phyloP scores from a whole-genome alignment of 495 filamentous ascomycete species.

The Podospora anserina region DNA sequence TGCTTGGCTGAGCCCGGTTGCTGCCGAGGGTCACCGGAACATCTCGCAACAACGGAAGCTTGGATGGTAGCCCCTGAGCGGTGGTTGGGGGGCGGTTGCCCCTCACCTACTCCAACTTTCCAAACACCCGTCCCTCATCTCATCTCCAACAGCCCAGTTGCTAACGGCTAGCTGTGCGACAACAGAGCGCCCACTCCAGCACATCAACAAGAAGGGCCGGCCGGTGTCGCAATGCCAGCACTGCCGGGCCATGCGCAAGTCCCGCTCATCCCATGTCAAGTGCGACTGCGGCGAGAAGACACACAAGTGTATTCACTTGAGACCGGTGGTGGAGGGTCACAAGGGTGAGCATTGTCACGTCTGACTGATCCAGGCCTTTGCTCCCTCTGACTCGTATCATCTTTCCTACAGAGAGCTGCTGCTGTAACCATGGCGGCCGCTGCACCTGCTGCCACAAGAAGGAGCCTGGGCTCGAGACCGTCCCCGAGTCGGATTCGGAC shows the following conservation, averaged over 20 bases:
- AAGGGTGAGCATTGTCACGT: conserved; percentile 49
- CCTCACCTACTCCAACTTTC: conserved; percentile 16
- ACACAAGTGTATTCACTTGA: conserved; percentile 65
- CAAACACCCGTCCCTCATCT: conserved; percentile 15
- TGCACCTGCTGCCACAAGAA: conserved; percentile 93
- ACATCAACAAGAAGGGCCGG: conserved; percentile 97
- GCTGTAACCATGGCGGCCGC: conserved; percentile 85
- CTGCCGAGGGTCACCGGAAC: conserved; percentile 34
- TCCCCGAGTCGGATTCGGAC: conserved; percentile 62
- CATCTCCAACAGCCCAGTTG: conserved; percentile 13
- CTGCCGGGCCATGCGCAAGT: conserved; percentile 95
- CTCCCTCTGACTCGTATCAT: conserved; percentile 47
- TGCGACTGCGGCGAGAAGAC: conserved; percentile 96
- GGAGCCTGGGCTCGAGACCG: conserved; percentile 71
- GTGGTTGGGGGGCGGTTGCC: conserved; percentile 10
- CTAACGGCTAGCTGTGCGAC: conserved; percentile 26
- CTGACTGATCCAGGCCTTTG: conserved; percentile 34
- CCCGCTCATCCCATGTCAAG: conserved; percentile 89
- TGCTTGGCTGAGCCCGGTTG: conserved; percentile 25
- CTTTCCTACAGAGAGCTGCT: conserved; percentile 68
- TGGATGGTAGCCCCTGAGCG: conserved; percentile 3
- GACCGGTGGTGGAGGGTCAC: conserved; percentile 52
- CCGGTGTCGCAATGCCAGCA: conserved; percentile 98
- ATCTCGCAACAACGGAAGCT: conserved; percentile 24
- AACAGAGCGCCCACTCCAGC: conserved; percentile 84